phyloP scores from a whole-genome alignment of 2,329 filamentous ascomycete species.

The Coniochaeta sp. region DNA sequence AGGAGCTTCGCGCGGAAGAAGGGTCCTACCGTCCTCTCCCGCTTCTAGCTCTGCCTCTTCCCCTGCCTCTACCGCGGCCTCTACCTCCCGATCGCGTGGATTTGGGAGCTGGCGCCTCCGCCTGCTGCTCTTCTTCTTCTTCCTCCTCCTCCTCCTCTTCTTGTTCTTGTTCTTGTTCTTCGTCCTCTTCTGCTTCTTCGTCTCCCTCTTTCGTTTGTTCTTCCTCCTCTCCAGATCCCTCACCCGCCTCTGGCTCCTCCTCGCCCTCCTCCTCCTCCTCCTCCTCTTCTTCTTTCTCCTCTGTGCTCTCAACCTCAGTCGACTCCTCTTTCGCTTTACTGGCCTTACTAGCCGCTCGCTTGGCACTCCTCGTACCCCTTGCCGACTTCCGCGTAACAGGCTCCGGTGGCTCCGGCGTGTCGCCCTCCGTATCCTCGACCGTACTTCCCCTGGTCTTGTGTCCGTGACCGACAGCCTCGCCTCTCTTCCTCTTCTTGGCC shows the following conservation, averaged over 20 bases:
- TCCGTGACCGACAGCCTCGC: constrained; percentile 17
- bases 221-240: constrained; percentile 26
- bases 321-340: constrained; percentile 28
- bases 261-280: constrained; percentile 25
- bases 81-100: constrained; percentile 26
- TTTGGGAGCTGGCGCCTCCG: constrained; percentile 28
- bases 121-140: constrained; percentile 25
- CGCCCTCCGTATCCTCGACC: constrained; percentile 44
- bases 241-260: constrained; percentile 17
- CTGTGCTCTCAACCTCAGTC: constrained; percentile 21
- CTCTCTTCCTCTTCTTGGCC: constrained; percentile 39
- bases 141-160: constrained; percentile 22
- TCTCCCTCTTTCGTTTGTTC: constrained; percentile 27
- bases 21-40: constrained; percentile 6
- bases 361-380: constrained; percentile 34
- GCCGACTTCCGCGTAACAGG: constrained; percentile 25
- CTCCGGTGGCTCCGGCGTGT: constrained; percentile 27
- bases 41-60: constrained; percentile 24
- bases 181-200: no score
- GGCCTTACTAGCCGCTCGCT: constrained; percentile 34
- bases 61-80: constrained; percentile 18
- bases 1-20: constrained; percentile 4
- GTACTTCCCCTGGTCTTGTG: constrained; percentile 35
- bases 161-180: constrained; percentile 23
- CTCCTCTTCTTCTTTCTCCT: constrained; percentile 16